phyloP scores from a whole-genome alignment of 1,284 basidiomycete species.

The Caloboletus firmus region DNA sequence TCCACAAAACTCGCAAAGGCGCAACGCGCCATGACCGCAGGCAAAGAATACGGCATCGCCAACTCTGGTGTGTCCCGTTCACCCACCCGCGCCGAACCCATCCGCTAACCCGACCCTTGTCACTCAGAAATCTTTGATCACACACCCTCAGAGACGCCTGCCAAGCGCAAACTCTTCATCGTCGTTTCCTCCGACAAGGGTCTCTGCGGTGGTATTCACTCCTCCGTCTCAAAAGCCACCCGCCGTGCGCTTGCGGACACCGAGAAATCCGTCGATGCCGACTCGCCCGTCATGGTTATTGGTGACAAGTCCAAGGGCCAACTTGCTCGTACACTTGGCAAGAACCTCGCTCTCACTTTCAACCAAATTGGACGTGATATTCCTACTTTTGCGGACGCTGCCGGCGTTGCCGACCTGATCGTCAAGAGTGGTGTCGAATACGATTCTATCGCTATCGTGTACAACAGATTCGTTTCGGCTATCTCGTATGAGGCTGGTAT shows the following conservation, averaged over 20 bases:
- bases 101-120: conserved; percentile 7
- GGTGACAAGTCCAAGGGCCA: conserved; percentile 99
- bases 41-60: conserved; percentile 92
- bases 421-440: conserved; percentile 84
- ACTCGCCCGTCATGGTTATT: conserved; percentile 80
- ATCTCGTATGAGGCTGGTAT: conserved; percentile 86
- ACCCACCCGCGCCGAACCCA: not conserved
- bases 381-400: conserved; percentile 96
- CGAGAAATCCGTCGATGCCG: conserved; percentile 55
- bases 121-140: conserved; percentile 80
- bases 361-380: conserved; percentile 98
- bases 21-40: conserved; percentile 90
- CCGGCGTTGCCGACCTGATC: conserved; percentile 92
- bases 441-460: conserved; percentile 86
- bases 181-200: conserved; percentile 98
- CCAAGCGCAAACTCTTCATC: conserved; percentile 82
- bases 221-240: conserved; percentile 89
- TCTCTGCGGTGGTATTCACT: conserved; percentile 99
- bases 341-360: conserved; percentile 85
- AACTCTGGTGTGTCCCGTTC: conserved; percentile 74
- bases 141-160: conserved; percentile 59
- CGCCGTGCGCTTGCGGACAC: conserved; percentile 63
- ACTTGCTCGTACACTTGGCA: conserved; percentile 66
- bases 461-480: conserved; percentile 96
- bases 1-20: conserved; percentile 97